These are phyloP conservation scores for Geotrichum reessii DNA, from an alignment of 1,139 yeast genomes.

Conservation along the genomic window DNA sequence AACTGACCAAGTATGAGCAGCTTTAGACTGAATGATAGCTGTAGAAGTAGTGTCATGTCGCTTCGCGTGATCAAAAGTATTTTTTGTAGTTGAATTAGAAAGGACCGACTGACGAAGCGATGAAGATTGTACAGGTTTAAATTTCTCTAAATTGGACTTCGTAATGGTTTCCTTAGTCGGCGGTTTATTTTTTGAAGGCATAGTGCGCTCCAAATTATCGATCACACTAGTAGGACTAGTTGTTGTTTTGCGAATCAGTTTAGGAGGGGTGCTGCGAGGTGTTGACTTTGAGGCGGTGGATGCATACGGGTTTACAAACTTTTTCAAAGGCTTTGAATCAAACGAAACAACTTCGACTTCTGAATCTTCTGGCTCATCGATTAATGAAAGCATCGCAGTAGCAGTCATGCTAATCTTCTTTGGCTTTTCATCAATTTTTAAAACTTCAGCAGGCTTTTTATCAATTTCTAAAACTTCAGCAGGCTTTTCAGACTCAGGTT, in stretches of 20 bases:
- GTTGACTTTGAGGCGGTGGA: constrained; percentile 27
- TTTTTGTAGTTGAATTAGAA: constrained; percentile 22
- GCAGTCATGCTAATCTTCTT: constrained; percentile 55
- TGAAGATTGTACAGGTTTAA: constrained; percentile 29
- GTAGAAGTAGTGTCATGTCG: constrained; percentile 6
- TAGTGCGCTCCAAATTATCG: constrained; percentile 7
- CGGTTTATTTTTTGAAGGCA: constrained; percentile 1
- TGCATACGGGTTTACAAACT: constrained; percentile 52
- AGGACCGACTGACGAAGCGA: constrained; percentile 26
- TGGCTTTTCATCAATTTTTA: constrained; percentile 26
- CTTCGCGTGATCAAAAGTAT: background rate
- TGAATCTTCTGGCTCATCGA: constrained; percentile 42
- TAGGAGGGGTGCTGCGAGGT: constrained; percentile 17
- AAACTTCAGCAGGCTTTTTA: background rate
- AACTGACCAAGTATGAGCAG: constrained; percentile 14
- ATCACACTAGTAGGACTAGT: constrained; percentile 3
- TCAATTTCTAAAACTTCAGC: background rate
- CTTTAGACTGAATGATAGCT: constrained; percentile 10
- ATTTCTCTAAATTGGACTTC: constrained; percentile 20
- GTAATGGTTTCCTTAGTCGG: background rate
- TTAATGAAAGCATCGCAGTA: constrained; percentile 53
- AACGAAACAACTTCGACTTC: constrained; percentile 8
- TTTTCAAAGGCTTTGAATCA: constrained; percentile 18
- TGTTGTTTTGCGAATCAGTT: constrained; percentile 11
- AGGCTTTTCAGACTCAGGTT: background rate